Base-by-base conservation (phyloP, 1,284 basidiomycete genomes). In the Malassezia furfur region DNA sequence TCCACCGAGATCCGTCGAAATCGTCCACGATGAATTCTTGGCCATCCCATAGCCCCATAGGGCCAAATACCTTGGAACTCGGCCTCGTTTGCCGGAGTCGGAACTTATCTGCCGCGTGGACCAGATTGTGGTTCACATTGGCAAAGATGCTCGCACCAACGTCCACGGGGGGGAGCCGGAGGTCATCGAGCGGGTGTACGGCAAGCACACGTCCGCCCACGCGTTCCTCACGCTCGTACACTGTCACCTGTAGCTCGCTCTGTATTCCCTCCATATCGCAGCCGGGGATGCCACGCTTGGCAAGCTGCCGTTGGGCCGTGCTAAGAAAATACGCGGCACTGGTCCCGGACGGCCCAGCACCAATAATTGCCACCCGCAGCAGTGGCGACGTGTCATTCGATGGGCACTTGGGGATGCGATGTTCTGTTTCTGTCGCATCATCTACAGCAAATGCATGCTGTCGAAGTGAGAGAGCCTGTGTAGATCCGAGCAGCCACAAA, bases 61-160 rank as follows among this genome's bases (percentile, higher is more conserved):
- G 32, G 7, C 31, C 31, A 9, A 9, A 37, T 31, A 19, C 8
- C 31, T 47, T 43, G 22, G 31, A 11, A 19, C 19, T 9, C 5
- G 53, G 62, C 31, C 54, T 50, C 0, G 59, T 59, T 6, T 5
- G 19, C 3, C 60, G 40, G 7, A 65, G 55, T 10, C n/a, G 3
- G 22, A 65, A 62, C n/a, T 57, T 50, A 36, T 62, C 48, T 5
- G 62, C 61, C 2, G 64, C 63, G 8, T 64, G 45, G 4, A 59
- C 38, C 6, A 74, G 22, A 72, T 91, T 90, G 71, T 82, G 83
- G 77, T 94, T 91, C 4, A 81, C 81, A 47, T 80, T 72, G 4
- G 91, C 85, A 74, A 93, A 96, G 60, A 96, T 87, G 39, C 85
- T 87, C 0, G 85, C 93, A 1, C 93, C 93, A 0, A 93, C 79